These are phyloP conservation scores for Penicillium diatomitis DNA, from an alignment of 495 filamentous ascomycete species.

Conservation along the genomic window DNA sequence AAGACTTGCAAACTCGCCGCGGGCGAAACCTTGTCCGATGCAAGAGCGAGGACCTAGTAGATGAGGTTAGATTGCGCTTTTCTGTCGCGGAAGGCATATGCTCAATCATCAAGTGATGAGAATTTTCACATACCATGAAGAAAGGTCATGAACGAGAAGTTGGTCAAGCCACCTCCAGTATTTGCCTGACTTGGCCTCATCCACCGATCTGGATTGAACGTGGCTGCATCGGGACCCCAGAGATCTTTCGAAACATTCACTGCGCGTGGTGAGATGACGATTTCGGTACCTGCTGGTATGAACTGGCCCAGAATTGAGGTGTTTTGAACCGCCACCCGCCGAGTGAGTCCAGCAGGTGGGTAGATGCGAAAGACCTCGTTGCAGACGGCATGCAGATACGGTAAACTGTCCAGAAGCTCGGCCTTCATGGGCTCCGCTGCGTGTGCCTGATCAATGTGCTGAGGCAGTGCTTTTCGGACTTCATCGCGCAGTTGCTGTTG, in stretches of 20 bases:
- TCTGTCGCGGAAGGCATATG: too few relatives aligned
- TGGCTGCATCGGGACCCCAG: conserved; percentile 67
- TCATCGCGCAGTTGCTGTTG: conserved; percentile 15
- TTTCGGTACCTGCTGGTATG: conserved; percentile 40
- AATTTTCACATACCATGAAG: conserved; percentile 41
- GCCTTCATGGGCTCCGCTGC: neutral
- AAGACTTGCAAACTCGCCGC: conserved; percentile 65
- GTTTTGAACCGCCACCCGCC: conserved; percentile 46
- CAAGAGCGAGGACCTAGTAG: conserved; percentile 48
- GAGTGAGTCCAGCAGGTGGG: conserved; percentile 43
- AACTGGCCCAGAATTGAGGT: conserved; percentile 44
- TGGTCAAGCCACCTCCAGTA: conserved; percentile 44
- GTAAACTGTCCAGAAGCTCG: conserved; percentile 12
- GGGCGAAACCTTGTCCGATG: conserved; percentile 64
- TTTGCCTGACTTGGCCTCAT: conserved; percentile 28
- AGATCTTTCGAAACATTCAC: conserved; percentile 60
- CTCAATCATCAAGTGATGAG: too few relatives aligned
- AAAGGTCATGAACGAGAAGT: conserved; percentile 66
- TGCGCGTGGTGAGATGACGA: conserved; percentile 38
- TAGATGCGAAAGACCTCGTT: conserved; percentile 43
- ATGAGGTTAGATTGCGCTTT: neutral
- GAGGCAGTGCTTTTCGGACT: conserved; percentile 1
- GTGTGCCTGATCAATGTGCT: neutral
- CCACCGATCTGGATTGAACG: conserved; percentile 74
- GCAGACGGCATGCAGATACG: conserved; percentile 45